Conservation (phyloP, 441 rosid genomes). For the Mallotus japonicus region DNA sequence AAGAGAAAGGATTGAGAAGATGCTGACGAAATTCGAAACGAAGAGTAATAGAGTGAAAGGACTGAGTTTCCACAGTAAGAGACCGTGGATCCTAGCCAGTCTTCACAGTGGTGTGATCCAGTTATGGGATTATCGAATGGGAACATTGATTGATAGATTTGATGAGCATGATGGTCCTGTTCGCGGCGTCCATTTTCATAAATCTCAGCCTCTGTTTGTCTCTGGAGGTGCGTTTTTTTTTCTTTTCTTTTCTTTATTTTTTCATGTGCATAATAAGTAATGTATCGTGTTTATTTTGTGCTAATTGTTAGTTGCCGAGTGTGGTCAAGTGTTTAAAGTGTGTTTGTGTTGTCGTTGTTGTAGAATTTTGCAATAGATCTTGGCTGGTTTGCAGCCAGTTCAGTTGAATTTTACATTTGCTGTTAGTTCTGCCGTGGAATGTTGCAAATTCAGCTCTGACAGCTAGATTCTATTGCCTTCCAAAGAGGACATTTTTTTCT, state of each 20-base stretch:
- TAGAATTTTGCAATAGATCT: too few relatives aligned
- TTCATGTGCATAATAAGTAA: not conserved
- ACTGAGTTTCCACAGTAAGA: constrained; percentile 70
- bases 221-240: constrained; percentile 58
- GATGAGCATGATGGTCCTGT: constrained; percentile 93
- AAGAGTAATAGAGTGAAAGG: constrained; percentile 91
- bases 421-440: too few relatives aligned
- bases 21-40: constrained; percentile 85
- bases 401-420: too few relatives aligned
- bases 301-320: not conserved
- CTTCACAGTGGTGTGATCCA: constrained; percentile 89
- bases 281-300: not conserved
- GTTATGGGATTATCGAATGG: constrained; percentile 95
- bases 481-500: too few relatives aligned
- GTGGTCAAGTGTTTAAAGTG: too few relatives aligned
- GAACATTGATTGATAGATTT: constrained; percentile 72
- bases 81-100: constrained; percentile 93
- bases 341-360: too few relatives aligned
- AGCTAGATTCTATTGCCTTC: too few relatives aligned
- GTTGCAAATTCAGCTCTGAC: too few relatives aligned
- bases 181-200: constrained; percentile 83
- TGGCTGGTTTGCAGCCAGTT: too few relatives aligned
- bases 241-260: not conserved
- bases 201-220: constrained; percentile 70
- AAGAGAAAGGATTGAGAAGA: constrained; percentile 11